These are phyloP conservation scores for Laguncularia racemosa DNA, from an alignment of 345 rosid species.

Conservation along the genomic window DNA sequence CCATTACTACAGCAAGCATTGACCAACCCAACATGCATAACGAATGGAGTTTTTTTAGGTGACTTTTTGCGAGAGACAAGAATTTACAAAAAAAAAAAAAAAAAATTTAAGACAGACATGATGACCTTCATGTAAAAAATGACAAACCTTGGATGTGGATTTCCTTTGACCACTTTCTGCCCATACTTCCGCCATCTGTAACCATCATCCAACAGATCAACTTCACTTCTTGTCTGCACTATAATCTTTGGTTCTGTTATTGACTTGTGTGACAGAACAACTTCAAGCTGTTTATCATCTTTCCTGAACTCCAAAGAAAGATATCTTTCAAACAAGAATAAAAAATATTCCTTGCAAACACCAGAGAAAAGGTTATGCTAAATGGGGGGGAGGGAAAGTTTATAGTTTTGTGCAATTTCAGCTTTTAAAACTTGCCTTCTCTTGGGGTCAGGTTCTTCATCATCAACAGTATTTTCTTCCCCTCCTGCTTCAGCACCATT, in stretches of 20 bases:
- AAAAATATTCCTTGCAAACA: not conserved
- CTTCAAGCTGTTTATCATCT: slow-evolving; percentile 32
- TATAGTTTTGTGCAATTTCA: not conserved
- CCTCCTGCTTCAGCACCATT: slow-evolving; percentile 29
- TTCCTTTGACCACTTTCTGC: slow-evolving; percentile 98
- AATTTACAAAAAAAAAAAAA: not conserved
- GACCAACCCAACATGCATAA: too few species aligned
- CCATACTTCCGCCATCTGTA: slow-evolving; percentile 98
- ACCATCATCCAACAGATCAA: slow-evolving; percentile 96
- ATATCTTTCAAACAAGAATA: slow-evolving; percentile 1
- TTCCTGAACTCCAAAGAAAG: slow-evolving; percentile 32
- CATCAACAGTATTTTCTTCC: slow-evolving; percentile 32
- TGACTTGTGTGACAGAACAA: slow-evolving; percentile 52
- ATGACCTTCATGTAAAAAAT: not conserved
- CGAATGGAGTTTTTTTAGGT: too few species aligned
- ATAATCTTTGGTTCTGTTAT: slow-evolving; percentile 83
- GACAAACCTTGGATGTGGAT: slow-evolving; percentile 82
- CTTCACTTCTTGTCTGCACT: slow-evolving; percentile 96
- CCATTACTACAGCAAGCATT: too few species aligned
- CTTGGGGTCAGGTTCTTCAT: slow-evolving; percentile 60
- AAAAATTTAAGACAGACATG: not conserved
- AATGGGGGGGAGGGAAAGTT: slow-evolving; percentile 1
- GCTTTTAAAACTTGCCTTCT: slow-evolving; percentile 43
- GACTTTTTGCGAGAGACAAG: not conserved
- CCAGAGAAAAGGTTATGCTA: not conserved